phyloP scores from a whole-genome alignment of 371 early-diverging fungal species.

The Chytridium lagenaria region DNA sequence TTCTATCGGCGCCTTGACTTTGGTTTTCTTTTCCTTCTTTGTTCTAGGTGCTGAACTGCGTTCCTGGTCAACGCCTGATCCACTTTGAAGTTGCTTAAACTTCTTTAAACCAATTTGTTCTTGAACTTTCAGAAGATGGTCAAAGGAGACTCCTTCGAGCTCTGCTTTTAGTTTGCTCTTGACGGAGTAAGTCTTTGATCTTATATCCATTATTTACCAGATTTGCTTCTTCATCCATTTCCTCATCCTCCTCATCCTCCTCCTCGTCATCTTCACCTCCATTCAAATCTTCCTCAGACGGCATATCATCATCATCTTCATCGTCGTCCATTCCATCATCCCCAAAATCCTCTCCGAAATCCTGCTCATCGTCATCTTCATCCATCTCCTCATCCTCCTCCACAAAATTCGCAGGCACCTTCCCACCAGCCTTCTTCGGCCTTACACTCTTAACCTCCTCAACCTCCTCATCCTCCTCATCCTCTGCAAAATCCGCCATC shows the following conservation, averaged over 20 bases:
- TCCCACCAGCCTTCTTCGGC: background rate
- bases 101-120: conserved; percentile 69
- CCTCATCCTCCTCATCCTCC: conserved; percentile 36
- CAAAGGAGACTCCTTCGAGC: conserved; percentile 82
- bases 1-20: conserved; percentile 21
- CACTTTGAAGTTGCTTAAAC: conserved; percentile 40
- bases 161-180: conserved; percentile 51
- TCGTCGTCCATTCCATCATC: conserved; percentile 42
- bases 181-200: background rate
- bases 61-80: conserved; percentile 9
- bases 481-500: conserved; percentile 4
- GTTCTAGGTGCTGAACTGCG: conserved; percentile 40
- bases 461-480: conserved; percentile 27
- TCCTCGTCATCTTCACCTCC: conserved; percentile 22
- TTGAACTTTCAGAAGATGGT: conserved; percentile 76
- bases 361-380: conserved; percentile 29
- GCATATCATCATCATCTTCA: conserved; percentile 27
- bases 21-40: conserved; percentile 38
- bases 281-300: background rate
- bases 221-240: conserved; percentile 24
- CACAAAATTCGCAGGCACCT: background rate
- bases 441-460: conserved; percentile 13
- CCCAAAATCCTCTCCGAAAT: conserved; percentile 41
- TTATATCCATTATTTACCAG: too few species aligned
- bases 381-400: conserved; percentile 20